Conservation (phyloP, 164 flowering plant species). For the Nymphaea colorata region DNA sequence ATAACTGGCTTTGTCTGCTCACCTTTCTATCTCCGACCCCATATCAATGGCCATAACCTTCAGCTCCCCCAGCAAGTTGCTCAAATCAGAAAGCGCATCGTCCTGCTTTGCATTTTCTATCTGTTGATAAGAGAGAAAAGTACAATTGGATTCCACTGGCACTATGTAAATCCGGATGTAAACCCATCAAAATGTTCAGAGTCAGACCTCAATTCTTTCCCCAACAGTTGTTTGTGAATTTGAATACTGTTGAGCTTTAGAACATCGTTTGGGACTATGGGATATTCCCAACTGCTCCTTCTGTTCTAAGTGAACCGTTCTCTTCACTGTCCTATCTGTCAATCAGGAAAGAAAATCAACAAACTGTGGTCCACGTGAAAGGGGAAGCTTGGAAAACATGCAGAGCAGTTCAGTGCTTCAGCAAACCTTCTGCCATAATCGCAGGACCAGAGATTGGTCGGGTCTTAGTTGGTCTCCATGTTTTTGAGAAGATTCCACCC, state of each 20-base stretch:
- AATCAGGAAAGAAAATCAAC: slow-evolving; percentile 5
- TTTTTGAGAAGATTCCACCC: slow-evolving; percentile 81
- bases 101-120: slow-evolving; percentile 14
- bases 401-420: neutral
- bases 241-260: slow-evolving; percentile 26
- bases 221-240: slow-evolving; percentile 46
- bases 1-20: neutral
- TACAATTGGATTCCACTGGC: neutral
- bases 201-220: slow-evolving; percentile 74
- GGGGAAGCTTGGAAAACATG: neutral
- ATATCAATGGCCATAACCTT: slow-evolving; percentile 15
- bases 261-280: slow-evolving; percentile 25
- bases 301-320: slow-evolving; percentile 34
- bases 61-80: slow-evolving; percentile 10
- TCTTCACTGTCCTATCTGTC: slow-evolving; percentile 43
- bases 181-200: neutral
- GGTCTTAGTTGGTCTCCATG: slow-evolving; percentile 92
- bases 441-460: slow-evolving; percentile 58
- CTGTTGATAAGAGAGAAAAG: slow-evolving; percentile 2
- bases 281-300: slow-evolving; percentile 60
- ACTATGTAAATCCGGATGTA: neutral
- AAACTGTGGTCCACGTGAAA: neutral
- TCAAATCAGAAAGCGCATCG: slow-evolving; percentile 12
- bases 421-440: slow-evolving; percentile 25
- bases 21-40: slow-evolving; percentile 12